Percentiles rank a stretch among this genome's conserved stretches.
Evolutionary conservation across 306 rosid genomes (phyloP).

Genomic region (Vigna reflexopilosa): DNA sequence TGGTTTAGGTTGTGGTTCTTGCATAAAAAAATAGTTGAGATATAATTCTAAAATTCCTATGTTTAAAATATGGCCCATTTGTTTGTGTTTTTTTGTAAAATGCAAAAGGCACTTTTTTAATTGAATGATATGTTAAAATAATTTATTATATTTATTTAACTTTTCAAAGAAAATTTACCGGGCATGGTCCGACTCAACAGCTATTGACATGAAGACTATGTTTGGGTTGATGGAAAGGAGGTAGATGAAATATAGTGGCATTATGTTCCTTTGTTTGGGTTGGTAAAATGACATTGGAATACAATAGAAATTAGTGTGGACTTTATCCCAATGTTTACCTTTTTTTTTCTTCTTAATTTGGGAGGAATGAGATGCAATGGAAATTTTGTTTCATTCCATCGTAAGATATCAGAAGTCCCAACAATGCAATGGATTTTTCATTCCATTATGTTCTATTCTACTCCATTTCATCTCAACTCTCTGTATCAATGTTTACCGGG

Average conservation of each 20-base stretch:
- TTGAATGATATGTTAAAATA: not conserved
- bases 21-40: no score
- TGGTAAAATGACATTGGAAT: not conserved
- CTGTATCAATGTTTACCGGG: not conserved
- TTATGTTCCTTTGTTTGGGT: not conserved
- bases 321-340: not conserved
- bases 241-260: not conserved
- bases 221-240: not conserved
- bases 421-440: not conserved
- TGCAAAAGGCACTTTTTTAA: not conserved
- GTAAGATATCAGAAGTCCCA: not conserved
- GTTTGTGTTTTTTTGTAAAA: not conserved
- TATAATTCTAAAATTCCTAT: no score
- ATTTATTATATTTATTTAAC: not conserved
- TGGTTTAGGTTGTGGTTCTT: not conserved
- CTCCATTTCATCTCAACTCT: not conserved
- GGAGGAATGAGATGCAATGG: not conserved
- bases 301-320: not conserved
- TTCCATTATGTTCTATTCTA: not conserved
- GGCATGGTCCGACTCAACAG: conserved; percentile 10
- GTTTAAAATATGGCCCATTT: not conserved
- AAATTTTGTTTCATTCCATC: not conserved
- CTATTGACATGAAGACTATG: not conserved
- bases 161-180: not conserved
- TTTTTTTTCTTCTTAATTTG: not conserved